Evolutionary conservation across 1,284 basidiomycete genomes (phyloP).

Genomic region (Fomitopsis schrenkii): DNA sequence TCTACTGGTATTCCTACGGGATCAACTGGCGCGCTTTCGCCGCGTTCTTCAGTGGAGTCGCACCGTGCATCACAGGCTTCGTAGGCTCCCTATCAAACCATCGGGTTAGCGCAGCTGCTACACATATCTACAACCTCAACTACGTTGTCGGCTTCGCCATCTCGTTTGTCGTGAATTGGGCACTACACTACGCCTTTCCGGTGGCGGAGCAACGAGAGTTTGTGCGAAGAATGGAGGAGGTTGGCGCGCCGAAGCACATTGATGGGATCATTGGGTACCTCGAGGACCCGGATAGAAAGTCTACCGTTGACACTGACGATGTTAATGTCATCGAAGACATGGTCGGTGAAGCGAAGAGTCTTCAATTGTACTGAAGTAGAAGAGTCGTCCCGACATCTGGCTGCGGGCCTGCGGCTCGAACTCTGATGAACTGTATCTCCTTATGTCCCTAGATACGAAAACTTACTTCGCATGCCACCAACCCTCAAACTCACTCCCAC

Average conservation of each 20-base stretch:
- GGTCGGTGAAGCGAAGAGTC: background rate
- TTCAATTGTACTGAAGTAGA: too few species aligned
- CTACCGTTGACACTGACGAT: background rate
- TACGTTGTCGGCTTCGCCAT: constrained; percentile 17
- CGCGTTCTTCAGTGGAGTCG: constrained; percentile 16
- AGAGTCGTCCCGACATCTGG: too few species aligned
- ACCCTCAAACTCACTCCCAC: too few species aligned
- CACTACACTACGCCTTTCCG: constrained; percentile 1
- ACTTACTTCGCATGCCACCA: too few species aligned
- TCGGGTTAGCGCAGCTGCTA: constrained; percentile 6
- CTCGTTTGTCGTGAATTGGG: constrained; percentile 2
- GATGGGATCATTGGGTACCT: constrained; percentile 1
- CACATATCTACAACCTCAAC: constrained; percentile 16
- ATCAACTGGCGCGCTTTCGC: constrained; percentile 18
- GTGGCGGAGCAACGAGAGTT: constrained; percentile 1
- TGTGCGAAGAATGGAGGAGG: background rate
- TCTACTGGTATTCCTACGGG: constrained; percentile 19
- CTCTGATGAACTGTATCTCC: too few species aligned
- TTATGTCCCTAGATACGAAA: too few species aligned
- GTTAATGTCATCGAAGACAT: background rate
- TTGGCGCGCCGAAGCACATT: constrained; percentile 3
- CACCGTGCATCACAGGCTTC: constrained; percentile 20
- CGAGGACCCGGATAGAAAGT: background rate
- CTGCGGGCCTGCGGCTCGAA: too few species aligned
- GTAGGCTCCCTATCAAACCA: constrained; percentile 13